These are phyloP conservation scores for Hypholoma fasciculare DNA, from an alignment of 768 basidiomycete genomes.

Conservation along the genomic window DNA sequence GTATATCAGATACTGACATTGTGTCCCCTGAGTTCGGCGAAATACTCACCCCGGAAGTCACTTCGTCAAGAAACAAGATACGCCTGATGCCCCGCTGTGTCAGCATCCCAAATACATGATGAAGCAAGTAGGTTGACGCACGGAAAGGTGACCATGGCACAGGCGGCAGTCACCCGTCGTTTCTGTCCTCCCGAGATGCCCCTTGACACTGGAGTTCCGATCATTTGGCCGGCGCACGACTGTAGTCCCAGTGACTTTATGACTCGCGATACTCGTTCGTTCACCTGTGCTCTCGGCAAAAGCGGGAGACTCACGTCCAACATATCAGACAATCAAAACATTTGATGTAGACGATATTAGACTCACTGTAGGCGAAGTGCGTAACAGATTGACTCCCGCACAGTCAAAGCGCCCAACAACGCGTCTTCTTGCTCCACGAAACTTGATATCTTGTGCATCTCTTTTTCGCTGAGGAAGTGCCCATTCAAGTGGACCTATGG, in stretches of 20 bases:
- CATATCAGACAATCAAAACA: slow-evolving; percentile 22
- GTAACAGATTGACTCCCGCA: slow-evolving; percentile 53
- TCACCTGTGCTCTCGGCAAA: slow-evolving; percentile 34
- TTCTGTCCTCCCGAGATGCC: slow-evolving; percentile 60
- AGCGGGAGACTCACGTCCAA: slow-evolving; percentile 19
- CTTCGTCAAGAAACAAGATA: slow-evolving; percentile 64
- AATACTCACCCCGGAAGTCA: slow-evolving; percentile 47
- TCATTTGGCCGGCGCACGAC: slow-evolving; percentile 46
- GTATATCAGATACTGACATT: background rate
- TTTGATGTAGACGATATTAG: background rate
- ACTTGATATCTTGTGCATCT: slow-evolving; percentile 40
- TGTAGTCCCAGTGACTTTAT: slow-evolving; percentile 48
- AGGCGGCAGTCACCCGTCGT: slow-evolving; percentile 33
- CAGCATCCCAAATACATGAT: background rate
- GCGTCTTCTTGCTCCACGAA: slow-evolving; percentile 67
- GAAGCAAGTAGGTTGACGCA: background rate
- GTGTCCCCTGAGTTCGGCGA: background rate
- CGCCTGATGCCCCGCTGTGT: slow-evolving; percentile 26
- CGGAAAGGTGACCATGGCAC: slow-evolving; percentile 21
- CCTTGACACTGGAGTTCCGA: slow-evolving; percentile 58
- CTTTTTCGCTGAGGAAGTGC: slow-evolving; percentile 18
- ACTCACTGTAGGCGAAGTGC: slow-evolving; percentile 49
- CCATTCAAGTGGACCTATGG: slow-evolving; percentile 34
- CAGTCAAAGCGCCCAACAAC: slow-evolving; percentile 57
- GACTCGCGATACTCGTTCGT: slow-evolving; percentile 41